Evolutionary conservation across 371 early-diverging fungal genomes (phyloP), one percentile per base, ranked within the genome.

Genomic region (Mortierella sp.): DNA sequence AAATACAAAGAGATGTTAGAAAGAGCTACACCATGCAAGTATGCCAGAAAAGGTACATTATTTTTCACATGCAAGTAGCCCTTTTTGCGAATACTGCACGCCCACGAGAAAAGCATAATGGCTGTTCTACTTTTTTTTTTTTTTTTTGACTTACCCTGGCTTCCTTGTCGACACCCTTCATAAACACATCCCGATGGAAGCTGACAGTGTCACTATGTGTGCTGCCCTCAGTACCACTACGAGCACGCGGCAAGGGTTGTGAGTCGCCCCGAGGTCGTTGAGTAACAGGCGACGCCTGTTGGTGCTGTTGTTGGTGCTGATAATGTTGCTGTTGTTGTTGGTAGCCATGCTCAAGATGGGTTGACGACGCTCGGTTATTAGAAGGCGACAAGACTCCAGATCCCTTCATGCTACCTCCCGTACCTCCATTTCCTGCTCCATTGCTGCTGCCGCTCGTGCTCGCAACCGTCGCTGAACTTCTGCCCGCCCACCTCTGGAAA

Each of bases 101-200:
- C 2, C 19, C 6, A 19, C 8, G 21, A 24, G 10, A 71, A 40
- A 11, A 5, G 9, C 1, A 46, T 46, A 46, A 40, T 40, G 48
- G 48, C 48, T 46, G 8, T 8, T 40, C 43, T 40, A 4, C 43
- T 46, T 8, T 46, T 46, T 2, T 46, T 46, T 46, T 46, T 46
- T 13, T 8, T 13, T 46, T 46, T 46, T 31, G 64, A 75, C 82
- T 81, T 90, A 94, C 95, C 88, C 90, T 89, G n/a, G 92, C 89
- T 67, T 95, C 96, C 70, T 91, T 92, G 74, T 96, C 96, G 3
- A 90, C 88, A 44, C 89, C 89, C 70, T 91, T 93, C 72, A 96
- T 79, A 81, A 95, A 96, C 9, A 92, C 87, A 69, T 91, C 86
- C 87, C 93, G 90, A 89, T 91, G 72, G 89, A 95, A 91, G 82